Evolutionary conservation across 345 rosid species (phyloP).

Genomic region (Melaleuca quinquenervia): DNA sequence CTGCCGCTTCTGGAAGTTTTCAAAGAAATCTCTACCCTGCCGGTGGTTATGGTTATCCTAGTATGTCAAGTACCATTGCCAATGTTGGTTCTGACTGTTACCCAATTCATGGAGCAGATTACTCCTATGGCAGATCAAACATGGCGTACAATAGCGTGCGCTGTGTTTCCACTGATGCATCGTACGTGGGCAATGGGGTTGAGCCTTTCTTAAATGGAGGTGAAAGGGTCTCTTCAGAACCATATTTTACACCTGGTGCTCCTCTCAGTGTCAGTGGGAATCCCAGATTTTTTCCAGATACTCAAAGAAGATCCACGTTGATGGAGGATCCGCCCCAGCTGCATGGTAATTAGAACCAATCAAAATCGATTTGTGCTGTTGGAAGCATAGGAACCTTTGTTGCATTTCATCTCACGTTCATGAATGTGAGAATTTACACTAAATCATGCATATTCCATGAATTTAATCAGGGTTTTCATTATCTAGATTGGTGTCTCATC

Average conservation of each 20-base stretch:
- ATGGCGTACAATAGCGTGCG: not conserved
- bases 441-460: not conserved
- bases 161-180: not conserved
- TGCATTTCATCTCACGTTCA: not conserved
- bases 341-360: not conserved
- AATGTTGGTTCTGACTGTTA: not conserved
- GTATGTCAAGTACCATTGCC: not conserved
- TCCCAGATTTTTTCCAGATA: not conserved
- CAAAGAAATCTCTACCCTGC: not conserved
- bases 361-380: not conserved
- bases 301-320: not conserved
- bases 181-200: not conserved
- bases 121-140: not conserved
- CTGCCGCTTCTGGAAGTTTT: not conserved
- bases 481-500: not conserved
- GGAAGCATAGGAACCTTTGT: not conserved
- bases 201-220: slow-evolving; percentile 2
- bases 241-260: not conserved
- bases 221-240: not conserved
- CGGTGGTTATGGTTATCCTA: not conserved
- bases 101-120: not conserved
- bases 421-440: not conserved
- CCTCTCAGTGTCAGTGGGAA: not conserved
- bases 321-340: not conserved
- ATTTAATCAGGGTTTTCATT: not conserved